Base-by-base conservation (phyloP, 2,329 filamentous ascomycete genomes). In the Monilinia polystroma region DNA sequence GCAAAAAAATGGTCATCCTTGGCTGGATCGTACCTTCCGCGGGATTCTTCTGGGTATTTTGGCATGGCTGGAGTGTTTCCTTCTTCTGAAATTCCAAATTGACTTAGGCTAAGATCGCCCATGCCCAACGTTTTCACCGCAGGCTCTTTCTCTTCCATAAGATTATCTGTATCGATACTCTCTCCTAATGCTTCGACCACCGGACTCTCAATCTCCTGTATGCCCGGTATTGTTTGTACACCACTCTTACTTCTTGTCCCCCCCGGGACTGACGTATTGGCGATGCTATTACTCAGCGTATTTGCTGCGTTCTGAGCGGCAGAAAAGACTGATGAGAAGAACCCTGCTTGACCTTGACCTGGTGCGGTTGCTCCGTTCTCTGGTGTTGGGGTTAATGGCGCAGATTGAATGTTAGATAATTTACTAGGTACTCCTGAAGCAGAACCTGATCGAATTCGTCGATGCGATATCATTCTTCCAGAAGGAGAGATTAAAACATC, bases 241-340 rank as follows among this genome's bases (percentile, higher is more conserved):
- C 75, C 69, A 54, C 69, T 79, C 68, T 73, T 81, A 56, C 78
- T 81, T 70, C 79, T 81, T 72, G 81, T 81, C 62, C 79, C 78
- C n/a, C 80, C 80, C n/a, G 85, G 84, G 10, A 81, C 82, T 41
- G 82, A 82, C 4, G 83, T 85, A 76, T 87, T 93, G 59, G 87
- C 86, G 57, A 97, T 89, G 58, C 88, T 92, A 70, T 85, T 91
- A 72, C 85, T 92, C 5, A 93, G 77, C 23, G 86, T 88, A 70
- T 82, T 92, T 18, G 93, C 93, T 54, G 94, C 94, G 83, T 90
- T 97, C 78, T 98, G 94, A 23, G 95, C 95, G 56, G 90, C 94
- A 52, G 92, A 94, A 70, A 99, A 87, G 75, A 99, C 91, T 35
- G 91, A 93, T 5, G 92, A 96, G 79, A 99, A 98, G 80, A 99